Evolutionary conservation across 2,329 filamentous ascomycete genomes (phyloP), one percentile per base, ranked within the genome.

Genomic region (Mycosphaerella sp.): DNA sequence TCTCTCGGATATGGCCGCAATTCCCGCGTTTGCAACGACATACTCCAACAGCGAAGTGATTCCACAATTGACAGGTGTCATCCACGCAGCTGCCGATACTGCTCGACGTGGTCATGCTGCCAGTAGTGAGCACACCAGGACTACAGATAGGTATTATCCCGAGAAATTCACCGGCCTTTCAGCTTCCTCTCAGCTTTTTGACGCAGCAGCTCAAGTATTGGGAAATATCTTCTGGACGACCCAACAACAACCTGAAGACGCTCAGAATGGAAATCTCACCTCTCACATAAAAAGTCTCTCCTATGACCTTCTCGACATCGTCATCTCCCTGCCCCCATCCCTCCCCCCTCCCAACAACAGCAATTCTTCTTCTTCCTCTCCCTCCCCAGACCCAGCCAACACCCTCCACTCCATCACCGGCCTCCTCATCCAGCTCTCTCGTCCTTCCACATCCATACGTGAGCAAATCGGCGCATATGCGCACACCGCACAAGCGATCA

Each of bases 1-100:
- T 49, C 50, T 66, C 9, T 66, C 63, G 12, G 65, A 67, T 36
- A 54, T 64, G 13, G 57, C 65, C 8, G 63, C 63, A 2, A 48
- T 44, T 2, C 51, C 55, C 4, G 46, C 45, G 2, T 65, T 66
- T 44, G 18, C 48, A 1, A 39, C 40, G 44, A 9, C 13, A 2
- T 59, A 61, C 43, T 25, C 17, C 7, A n/a, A 48, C 6, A 25
- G 27, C 12, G 45, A 45, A 12, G 41, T 25, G 10, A 50, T 50
- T 12, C 18, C 12, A 1, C n/a, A 21, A 6, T 14, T 44, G 10
- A 34, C 21, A 30, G 13, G 17, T 16, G 30, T 40, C 12, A 41
- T 50, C 2, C 48, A 50, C 4, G 41, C 36, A 32, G 48, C 48
- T 9, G 48, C 30, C 13, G 32, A 50, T 8, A 42, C 18, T 17